phyloP scores from a whole-genome alignment of 2,329 filamentous ascomycete genomes.

The Talaromyces sp. region DNA sequence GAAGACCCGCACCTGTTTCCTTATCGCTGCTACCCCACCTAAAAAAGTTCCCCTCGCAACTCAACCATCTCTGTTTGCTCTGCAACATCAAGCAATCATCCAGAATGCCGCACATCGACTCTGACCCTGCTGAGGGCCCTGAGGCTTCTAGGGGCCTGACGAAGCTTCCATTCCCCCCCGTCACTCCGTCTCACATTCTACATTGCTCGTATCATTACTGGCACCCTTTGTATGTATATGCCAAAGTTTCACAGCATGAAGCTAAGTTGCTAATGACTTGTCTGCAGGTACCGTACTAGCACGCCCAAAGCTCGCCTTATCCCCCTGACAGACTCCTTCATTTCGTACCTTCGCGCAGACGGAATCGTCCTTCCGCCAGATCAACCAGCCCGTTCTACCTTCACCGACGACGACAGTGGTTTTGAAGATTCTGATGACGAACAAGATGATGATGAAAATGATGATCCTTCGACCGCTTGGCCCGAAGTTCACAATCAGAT shows the following conservation, averaged over 20 bases:
- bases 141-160: constrained; percentile 15
- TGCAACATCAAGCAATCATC: background rate
- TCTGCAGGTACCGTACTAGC: constrained; percentile 65
- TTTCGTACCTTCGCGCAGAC: constrained; percentile 85
- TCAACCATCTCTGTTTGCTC: background rate
- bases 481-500: constrained; percentile 72
- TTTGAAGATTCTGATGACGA: constrained; percentile 54
- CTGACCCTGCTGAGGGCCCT: background rate
- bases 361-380: constrained; percentile 73
- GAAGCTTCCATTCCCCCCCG: constrained; percentile 69
- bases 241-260: background rate
- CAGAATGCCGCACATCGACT: background rate
- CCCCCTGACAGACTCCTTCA: constrained; percentile 67
- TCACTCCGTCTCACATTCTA: constrained; percentile 80
- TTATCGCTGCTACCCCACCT: background rate
- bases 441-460: constrained; percentile 53
- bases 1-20: background rate
- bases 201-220: constrained; percentile 93
- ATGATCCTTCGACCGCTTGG: constrained; percentile 54
- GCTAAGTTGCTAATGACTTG: constrained; percentile 10
- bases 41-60: constrained; percentile 4
- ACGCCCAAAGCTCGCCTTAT: constrained; percentile 85
- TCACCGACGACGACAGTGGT: constrained; percentile 47
- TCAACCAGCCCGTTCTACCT: constrained; percentile 33
- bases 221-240: constrained; percentile 63